Conservation (phyloP, 352 stramenopile species). For the Phytophthora lateralis region DNA sequence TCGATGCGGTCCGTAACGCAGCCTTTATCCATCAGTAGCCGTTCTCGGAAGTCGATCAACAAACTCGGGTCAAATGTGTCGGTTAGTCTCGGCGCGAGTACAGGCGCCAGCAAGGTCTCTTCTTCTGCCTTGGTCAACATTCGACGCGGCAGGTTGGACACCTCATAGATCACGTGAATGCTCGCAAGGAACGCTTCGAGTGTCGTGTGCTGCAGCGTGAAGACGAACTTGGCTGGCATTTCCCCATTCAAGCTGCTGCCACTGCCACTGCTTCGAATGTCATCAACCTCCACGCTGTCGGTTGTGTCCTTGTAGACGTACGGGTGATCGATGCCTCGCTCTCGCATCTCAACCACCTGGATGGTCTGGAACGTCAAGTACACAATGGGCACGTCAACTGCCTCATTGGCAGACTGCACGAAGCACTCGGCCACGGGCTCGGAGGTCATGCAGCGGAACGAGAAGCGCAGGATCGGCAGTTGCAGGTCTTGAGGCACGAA, state of each 20-base stretch:
- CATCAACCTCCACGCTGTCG: constrained; percentile 1
- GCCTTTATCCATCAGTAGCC: constrained; percentile 50
- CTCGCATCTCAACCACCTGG: constrained; percentile 74
- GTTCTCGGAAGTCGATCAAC: constrained; percentile 87
- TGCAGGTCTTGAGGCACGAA: constrained; percentile 85
- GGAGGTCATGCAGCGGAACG: constrained; percentile 67
- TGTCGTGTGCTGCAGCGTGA: constrained; percentile 75
- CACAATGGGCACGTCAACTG: constrained; percentile 14
- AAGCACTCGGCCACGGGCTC: constrained; percentile 66
- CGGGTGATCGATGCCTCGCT: constrained; percentile 69
- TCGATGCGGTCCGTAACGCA: constrained; percentile 79
- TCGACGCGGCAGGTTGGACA: constrained; percentile 50
- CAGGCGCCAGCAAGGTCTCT: constrained; percentile 59
- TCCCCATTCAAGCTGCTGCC: constrained; percentile 12
- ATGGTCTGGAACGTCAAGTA: constrained; percentile 71
- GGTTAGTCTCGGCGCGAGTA: constrained; percentile 59
- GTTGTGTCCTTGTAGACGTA: constrained; percentile 57
- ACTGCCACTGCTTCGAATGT: constrained; percentile 4
- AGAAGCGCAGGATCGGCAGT: constrained; percentile 79
- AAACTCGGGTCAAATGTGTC: constrained; percentile 81
- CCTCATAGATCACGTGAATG: constrained; percentile 64
- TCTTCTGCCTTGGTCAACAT: constrained; percentile 72
- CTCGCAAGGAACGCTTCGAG: constrained; percentile 68
- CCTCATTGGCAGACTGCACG: constrained; percentile 15
- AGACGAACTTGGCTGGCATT: constrained; percentile 62